phyloP scores from a whole-genome alignment of 2,329 filamentous ascomycete genomes.

The Penicillium vulpinum region DNA sequence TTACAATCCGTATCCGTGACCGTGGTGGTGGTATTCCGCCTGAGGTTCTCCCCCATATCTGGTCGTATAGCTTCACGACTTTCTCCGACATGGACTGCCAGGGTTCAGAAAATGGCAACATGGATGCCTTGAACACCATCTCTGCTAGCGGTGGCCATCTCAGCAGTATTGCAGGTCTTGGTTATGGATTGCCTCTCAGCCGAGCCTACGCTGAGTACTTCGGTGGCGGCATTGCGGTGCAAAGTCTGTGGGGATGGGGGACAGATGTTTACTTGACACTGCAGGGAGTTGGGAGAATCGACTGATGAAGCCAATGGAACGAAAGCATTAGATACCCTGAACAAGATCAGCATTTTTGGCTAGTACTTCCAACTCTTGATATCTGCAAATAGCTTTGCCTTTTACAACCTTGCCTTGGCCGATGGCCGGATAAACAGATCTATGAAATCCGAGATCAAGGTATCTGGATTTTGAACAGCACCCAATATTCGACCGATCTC shows the following conservation, averaged over 20 bases:
- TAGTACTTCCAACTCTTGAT: not conserved
- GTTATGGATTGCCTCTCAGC: constrained; percentile 87
- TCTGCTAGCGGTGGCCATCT: constrained; percentile 69
- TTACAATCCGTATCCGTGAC: constrained; percentile 93
- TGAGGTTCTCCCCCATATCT: constrained; percentile 80
- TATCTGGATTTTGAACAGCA: constrained; percentile 12
- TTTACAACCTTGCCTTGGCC: constrained; percentile 10
- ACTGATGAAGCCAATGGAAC: constrained; percentile 24
- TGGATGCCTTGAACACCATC: constrained; percentile 74
- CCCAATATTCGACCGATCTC: constrained; percentile 15
- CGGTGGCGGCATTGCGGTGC: constrained; percentile 90
- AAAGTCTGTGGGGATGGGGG: constrained; percentile 93
- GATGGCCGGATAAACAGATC: constrained; percentile 15
- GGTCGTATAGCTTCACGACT: constrained; percentile 97
- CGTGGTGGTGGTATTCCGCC: constrained; percentile 91
- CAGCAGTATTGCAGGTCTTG: constrained; percentile 86
- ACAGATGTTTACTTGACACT: constrained; percentile 67
- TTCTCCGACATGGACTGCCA: constrained; percentile 69
- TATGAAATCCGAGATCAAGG: constrained; percentile 17
- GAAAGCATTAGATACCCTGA: constrained; percentile 5
- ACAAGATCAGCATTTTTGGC: not conserved
- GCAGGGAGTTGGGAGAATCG: constrained; percentile 58
- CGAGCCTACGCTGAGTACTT: constrained; percentile 98
- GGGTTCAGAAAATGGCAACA: constrained; percentile 51
- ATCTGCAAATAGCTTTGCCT: not conserved